Percentiles rank a stretch among this genome's conserved stretches.
Conservation (phyloP, 2,329 filamentous ascomycete species). For the Metarhizium sp. region DNA sequence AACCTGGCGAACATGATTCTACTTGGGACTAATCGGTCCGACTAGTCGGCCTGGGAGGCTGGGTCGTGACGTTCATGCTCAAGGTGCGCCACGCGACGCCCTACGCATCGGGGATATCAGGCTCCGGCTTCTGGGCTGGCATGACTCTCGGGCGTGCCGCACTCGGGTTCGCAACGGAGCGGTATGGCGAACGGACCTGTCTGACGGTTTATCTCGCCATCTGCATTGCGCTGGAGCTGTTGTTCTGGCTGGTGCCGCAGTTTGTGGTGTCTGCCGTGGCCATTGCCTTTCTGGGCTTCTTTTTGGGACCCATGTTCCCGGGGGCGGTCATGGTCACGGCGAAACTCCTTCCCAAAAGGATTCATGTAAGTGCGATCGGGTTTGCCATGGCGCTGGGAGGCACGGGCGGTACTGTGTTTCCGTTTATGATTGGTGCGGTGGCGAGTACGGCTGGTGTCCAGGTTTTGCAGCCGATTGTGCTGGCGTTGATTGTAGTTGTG, state of each 20-base stretch:
- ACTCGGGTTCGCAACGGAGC: slow-evolving; percentile 61
- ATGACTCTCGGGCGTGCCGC: slow-evolving; percentile 59
- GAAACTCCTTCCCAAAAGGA: slow-evolving; percentile 57
- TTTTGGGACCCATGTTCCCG: slow-evolving; percentile 65
- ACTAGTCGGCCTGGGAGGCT: slow-evolving; percentile 58
- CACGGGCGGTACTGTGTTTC: slow-evolving; percentile 51
- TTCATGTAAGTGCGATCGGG: slow-evolving; percentile 65
- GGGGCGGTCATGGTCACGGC: slow-evolving; percentile 62
- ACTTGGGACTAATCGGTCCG: not conserved
- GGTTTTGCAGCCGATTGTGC: slow-evolving; percentile 40
- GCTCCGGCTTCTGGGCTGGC: slow-evolving; percentile 73
- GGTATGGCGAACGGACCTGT: slow-evolving; percentile 54
- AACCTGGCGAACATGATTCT: not conserved
- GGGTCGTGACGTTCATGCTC: slow-evolving; percentile 76
- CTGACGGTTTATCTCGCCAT: slow-evolving; percentile 51
- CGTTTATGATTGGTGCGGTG: slow-evolving; percentile 52
- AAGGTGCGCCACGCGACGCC: slow-evolving; percentile 53
- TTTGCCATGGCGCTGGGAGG: slow-evolving; percentile 67
- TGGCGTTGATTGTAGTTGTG: slow-evolving; percentile 31
- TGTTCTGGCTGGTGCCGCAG: slow-evolving; percentile 48
- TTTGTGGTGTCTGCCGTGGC: slow-evolving; percentile 51
- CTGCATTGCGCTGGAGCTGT: slow-evolving; percentile 51
- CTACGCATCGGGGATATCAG: slow-evolving; percentile 63
- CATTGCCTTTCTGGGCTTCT: slow-evolving; percentile 62
- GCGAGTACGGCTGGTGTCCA: slow-evolving; percentile 39